phyloP scores from a whole-genome alignment of 78 protist genomes.

The Dictyostelium firmibasis region DNA sequence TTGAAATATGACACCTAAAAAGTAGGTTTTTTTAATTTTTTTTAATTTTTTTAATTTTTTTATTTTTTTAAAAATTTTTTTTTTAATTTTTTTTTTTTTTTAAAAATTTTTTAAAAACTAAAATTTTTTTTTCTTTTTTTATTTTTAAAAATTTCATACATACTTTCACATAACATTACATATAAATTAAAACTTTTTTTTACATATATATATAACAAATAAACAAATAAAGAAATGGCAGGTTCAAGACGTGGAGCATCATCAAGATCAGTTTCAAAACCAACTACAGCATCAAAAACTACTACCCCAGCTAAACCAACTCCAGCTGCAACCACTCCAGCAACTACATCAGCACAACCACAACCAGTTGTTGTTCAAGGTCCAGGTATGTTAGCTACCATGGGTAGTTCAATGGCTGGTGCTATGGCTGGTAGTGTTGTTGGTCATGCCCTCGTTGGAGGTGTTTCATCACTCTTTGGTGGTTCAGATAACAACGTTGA shows the following conservation, averaged over 20 bases:
- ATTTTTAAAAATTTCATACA: not conserved
- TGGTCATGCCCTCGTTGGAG: constrained; percentile 70
- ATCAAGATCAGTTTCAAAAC: constrained; percentile 2
- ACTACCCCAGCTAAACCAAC: constrained; percentile 29
- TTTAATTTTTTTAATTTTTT: not conserved
- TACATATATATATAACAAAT: not conserved
- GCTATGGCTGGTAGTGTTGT: constrained; percentile 64
- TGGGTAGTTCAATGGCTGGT: constrained; percentile 70
- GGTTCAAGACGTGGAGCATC: constrained; percentile 67
- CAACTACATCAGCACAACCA: not conserved
- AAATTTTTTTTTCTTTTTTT: not conserved
- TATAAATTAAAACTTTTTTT: not conserved
- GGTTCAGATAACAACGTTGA: not conserved
- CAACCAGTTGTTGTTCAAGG: constrained; percentile 75
- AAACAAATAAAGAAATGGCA: constrained; percentile 52
- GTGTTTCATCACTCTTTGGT: constrained; percentile 43
- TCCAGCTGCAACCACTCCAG: constrained; percentile 1
- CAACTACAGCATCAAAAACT: constrained; percentile 24
- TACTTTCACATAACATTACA: not conserved
- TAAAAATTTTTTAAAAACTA: not conserved
- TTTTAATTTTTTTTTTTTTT: not conserved
- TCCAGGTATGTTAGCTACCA: constrained; percentile 73
- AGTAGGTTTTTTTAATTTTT: not conserved
- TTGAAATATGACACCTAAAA: not conserved
- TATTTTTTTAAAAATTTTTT: not conserved